Evolutionary conservation across 495 filamentous ascomycete species (phyloP), one percentile per base, ranked within the genome.

Genomic region (Tricharina praecox): DNA sequence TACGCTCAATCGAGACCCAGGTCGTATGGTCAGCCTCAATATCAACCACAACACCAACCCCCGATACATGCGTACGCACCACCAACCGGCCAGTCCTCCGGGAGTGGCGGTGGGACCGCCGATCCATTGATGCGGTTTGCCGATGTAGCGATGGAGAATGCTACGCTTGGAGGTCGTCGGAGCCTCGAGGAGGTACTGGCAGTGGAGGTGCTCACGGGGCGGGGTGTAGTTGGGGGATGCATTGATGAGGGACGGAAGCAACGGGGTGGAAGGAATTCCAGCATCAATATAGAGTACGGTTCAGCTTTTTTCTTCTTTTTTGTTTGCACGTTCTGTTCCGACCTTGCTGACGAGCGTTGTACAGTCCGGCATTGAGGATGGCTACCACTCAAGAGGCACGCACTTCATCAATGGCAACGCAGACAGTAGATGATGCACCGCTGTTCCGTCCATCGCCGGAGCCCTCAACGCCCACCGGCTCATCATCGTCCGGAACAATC

Each of bases 111-210:
- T 34, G 43, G 4, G 28, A 19, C 15, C 7, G 11, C 35, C 3
- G 49, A 54, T 35, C 16, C 55, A 18, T 36, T 59, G 21, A 52
- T 59, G 49, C 50, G 37, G 23, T 54, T 59, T 48, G 56, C 56
- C 5, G 51, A 55, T 21, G 56, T 58, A 23, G 56, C 51, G 1
- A 49, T 51, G 56, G 55, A 49, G 44, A 49, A 44, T 49, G 51
- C 50, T 26, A 58, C 51, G 1, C 40, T 50, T 26, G 23, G 46
- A 16, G 55, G 54, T n/a, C 45, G 55, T 18, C 49, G 43, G 44
- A 53, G 44, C 21, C 47, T 58, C 34, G 55, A 58, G 23, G 50
- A 46, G 11, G 55, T 53, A 25, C 54, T 50, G n/a, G 54, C 54
- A 9, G 53, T 53, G 28, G 54, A 58, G 40, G 41, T 40, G 7